Evolutionary conservation across 1,284 basidiomycete genomes (phyloP).

Genomic region (Malassezia dermatis): DNA sequence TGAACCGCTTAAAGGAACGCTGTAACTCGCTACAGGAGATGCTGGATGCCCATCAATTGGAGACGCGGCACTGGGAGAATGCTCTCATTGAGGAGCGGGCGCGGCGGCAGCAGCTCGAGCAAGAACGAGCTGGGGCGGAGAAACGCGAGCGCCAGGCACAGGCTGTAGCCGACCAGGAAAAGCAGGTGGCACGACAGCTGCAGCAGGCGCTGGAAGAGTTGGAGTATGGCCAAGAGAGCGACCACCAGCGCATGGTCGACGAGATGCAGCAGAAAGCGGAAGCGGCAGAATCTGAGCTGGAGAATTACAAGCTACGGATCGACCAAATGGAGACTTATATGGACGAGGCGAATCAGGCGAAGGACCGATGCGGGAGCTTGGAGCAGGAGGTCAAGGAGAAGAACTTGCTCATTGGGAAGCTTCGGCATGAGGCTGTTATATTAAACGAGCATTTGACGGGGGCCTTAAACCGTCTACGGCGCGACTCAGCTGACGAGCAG

Average conservation of each 20-base stretch:
- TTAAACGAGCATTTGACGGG: conserved; percentile 96
- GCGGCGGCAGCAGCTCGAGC: conserved; percentile 55
- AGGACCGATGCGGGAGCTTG: conserved; percentile 59
- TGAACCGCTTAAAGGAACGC: conserved; percentile 17
- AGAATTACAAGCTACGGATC: conserved; percentile 67
- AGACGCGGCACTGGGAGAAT: conserved; percentile 23
- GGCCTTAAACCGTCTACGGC: conserved; percentile 79
- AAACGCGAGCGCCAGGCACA: conserved; percentile 50
- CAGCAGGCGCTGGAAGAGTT: conserved; percentile 91
- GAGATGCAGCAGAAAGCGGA: conserved; percentile 68
- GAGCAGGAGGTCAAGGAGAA: conserved; percentile 91
- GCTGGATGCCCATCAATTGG: conserved; percentile 27
- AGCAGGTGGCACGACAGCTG: conserved; percentile 67
- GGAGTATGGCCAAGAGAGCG: conserved; percentile 56
- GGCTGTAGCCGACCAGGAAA: conserved; percentile 60
- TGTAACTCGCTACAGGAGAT: conserved; percentile 27
- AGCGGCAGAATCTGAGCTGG: conserved; percentile 62
- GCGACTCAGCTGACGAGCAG: conserved; percentile 71
- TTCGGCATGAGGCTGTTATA: conserved; percentile 48
- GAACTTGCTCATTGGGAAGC: conserved; percentile 49
- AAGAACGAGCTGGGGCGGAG: conserved; percentile 45
- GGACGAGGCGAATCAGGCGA: conserved; percentile 63
- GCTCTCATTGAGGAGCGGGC: conserved; percentile 41
- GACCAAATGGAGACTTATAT: conserved; percentile 50
- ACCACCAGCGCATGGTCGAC: conserved; percentile 61